Base-by-base conservation (phyloP, 495 filamentous ascomycete species). In the Lepidopterella palustris region DNA sequence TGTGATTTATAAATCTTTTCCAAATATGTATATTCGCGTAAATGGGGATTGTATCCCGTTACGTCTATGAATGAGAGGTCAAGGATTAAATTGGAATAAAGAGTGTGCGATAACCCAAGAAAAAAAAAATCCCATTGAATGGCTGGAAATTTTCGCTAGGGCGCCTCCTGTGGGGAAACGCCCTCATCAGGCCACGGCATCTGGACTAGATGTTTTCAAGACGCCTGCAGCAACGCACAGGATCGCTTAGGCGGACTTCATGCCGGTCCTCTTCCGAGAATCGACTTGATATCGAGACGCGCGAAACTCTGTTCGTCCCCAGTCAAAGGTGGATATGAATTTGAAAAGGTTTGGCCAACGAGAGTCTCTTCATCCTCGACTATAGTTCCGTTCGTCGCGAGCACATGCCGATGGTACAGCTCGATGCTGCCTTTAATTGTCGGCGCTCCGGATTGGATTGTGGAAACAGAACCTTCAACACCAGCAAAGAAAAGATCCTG, bases 401-500 rank as follows among this genome's bases (percentile, higher is more conserved):
- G 59, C 4, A 83, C 82, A 58, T 77, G 69, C 35, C 82, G 69
- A 18, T 68, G 64, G 64, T 84, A 87, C 3, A 73, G 53, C 31
- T 67, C 67, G 8, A 28, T 25, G 26, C 53, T 61, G 2, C 58
- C 57, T 5, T 52, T 18, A 15, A 57, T 55, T 15, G 39, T 4
- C 26, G 59, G 51, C n/a, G 13, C 50, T 5, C 56, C 51, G 29
- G 5, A 1, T 25, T 64, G 56, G 18, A 57, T 15, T 13, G 28
- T 45, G 5, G 64, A 50, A 3, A 45, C 57, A 8, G 40, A 40
- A 39, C 54, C 51, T 13, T 70, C 71, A 20, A 64, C 58, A n/a
- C 69, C 71, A 42, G 50, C 35, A 47, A 87, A 84, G 1, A 63
- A 68, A 58, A 86, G 83, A 5, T 74, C 71, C 69, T 87, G 84